These are phyloP conservation scores for Cornus suecica DNA, from an alignment of 148 eudicot species.

Conservation along the genomic window DNA sequence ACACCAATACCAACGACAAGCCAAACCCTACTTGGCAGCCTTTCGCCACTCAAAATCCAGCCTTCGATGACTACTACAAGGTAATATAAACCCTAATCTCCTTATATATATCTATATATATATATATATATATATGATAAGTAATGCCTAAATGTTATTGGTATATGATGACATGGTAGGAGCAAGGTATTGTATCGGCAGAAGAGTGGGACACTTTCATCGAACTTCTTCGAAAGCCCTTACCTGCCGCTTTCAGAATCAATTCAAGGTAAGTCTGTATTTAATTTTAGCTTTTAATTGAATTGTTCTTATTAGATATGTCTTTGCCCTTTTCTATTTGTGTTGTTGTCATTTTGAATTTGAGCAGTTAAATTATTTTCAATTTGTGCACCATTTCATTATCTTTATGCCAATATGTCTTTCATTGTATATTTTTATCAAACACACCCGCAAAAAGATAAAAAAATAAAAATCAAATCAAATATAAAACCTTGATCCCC, in stretches of 20 bases:
- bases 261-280: constrained; percentile 61
- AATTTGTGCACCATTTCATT: no score
- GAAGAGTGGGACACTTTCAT: constrained; percentile 87
- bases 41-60: constrained; percentile 55
- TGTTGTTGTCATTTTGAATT: no score
- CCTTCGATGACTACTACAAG: constrained; percentile 87
- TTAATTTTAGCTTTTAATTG: no score
- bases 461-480: no score
- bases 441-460: no score
- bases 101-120: neutral
- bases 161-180: constrained; percentile 35
- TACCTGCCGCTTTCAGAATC: constrained; percentile 97
- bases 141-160: neutral
- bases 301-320: no score
- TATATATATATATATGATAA: neutral
- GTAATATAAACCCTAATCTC: constrained; percentile 20
- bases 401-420: no score
- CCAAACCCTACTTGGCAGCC: constrained; percentile 59
- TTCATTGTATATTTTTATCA: no score
- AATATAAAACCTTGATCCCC: no score
- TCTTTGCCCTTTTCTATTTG: no score
- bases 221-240: constrained; percentile 53
- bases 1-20: constrained; percentile 11
- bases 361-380: no score
- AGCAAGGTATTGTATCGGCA: constrained; percentile 65